Evolutionary conservation across 2,329 filamentous ascomycete species (phyloP).

Genomic region (Aspergillus udagawae): DNA sequence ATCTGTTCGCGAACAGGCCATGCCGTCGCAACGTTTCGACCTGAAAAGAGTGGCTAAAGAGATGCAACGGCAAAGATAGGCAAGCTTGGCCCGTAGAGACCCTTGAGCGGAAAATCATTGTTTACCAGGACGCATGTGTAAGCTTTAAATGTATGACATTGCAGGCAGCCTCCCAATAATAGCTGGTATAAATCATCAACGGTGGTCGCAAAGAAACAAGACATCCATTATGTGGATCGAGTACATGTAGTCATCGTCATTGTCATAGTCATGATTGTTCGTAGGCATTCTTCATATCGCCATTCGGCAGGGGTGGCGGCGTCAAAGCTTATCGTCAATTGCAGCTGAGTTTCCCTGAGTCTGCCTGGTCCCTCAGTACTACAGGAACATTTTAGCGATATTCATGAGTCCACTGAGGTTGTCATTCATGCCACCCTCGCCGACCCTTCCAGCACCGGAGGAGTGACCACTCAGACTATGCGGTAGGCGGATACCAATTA

Average conservation of each 20-base stretch:
- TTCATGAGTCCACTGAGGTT: constrained; percentile 30
- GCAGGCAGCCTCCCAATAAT: constrained; percentile 16
- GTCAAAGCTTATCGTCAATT: neutral
- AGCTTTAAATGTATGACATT: constrained; percentile 3
- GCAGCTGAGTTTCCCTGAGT: neutral
- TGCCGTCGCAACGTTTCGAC: no score
- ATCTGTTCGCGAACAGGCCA: no score
- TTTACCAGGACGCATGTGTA: neutral
- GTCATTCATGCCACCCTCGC: constrained; percentile 27
- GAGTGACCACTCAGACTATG: constrained; percentile 38
- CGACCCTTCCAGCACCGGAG: constrained; percentile 17
- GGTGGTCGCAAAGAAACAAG: neutral
- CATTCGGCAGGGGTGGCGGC: neutral
- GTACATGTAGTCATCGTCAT: constrained; percentile 17
- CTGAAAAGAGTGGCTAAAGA: no score
- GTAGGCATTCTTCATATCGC: constrained; percentile 1
- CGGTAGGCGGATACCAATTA: constrained; percentile 76
- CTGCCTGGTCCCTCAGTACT: neutral
- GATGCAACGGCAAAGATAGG: no score
- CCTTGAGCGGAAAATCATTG: neutral
- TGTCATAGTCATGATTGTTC: constrained; percentile 17
- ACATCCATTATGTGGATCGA: neutral
- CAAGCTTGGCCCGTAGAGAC: neutral
- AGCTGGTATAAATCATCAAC: constrained; percentile 7
- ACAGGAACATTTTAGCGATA: constrained; percentile 37